Percentiles rank a stretch among this genome's conserved stretches.
phyloP scores from a whole-genome alignment of 768 basidiomycete genomes.

The Phlebiopsis gigantea region DNA sequence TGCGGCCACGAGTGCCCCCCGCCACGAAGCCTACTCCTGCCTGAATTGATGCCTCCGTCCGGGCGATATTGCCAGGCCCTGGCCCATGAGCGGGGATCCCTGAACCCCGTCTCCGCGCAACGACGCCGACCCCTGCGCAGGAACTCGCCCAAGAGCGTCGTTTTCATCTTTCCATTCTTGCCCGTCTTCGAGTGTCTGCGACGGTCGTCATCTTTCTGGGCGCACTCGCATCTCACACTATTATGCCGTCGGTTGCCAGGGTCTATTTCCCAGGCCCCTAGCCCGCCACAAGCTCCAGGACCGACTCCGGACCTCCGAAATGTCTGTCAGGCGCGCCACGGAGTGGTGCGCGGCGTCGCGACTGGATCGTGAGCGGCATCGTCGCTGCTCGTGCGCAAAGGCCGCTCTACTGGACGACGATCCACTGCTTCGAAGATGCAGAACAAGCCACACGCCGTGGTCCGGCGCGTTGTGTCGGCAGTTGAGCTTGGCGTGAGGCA shows the following conservation, averaged over 20 bases:
- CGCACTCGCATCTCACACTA: neutral
- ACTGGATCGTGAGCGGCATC: neutral
- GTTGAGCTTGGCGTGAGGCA: neutral
- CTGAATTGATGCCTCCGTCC: conserved; percentile 1
- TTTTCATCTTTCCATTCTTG: neutral
- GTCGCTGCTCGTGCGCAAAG: too few relatives aligned
- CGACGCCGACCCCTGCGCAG: neutral
- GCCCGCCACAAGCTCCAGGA: neutral
- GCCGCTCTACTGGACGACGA: too few relatives aligned
- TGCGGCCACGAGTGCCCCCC: neutral
- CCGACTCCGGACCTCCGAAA: neutral
- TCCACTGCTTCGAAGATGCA: too few relatives aligned
- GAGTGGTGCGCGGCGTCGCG: neutral
- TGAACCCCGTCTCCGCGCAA: neutral
- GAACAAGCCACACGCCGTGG: too few relatives aligned
- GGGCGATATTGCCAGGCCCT: neutral
- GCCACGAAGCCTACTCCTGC: conserved; percentile 6
- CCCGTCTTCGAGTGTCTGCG: neutral
- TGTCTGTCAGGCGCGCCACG: neutral
- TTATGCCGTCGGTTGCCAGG: neutral
- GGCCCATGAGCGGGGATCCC: neutral
- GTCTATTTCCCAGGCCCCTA: neutral
- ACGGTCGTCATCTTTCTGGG: too few relatives aligned
- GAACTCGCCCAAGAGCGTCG: too few relatives aligned
- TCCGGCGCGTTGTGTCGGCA: neutral